Percentiles rank a stretch among this genome's conserved stretches.
Conservation (phyloP, 2,329 filamentous ascomycete species). For the Hymenotorrendiella dingleyae region DNA sequence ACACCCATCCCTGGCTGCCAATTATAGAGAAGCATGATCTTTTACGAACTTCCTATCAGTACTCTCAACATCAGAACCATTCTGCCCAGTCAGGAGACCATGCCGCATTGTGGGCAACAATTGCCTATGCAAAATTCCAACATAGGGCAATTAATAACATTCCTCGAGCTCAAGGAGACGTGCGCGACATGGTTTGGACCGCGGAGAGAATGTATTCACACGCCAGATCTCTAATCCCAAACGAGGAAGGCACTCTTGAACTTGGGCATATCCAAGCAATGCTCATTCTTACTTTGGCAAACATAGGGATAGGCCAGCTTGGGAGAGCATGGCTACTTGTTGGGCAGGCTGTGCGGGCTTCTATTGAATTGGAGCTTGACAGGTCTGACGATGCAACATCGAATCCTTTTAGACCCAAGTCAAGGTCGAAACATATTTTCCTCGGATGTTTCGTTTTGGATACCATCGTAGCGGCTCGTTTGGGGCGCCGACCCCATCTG, state of each 20-base stretch:
- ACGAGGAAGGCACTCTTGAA: conserved; percentile 42
- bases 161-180: conserved; percentile 19
- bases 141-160: conserved; percentile 27
- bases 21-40: conserved; percentile 58
- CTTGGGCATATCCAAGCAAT: conserved; percentile 50
- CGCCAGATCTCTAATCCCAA: conserved; percentile 44
- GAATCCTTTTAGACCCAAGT: conserved; percentile 21
- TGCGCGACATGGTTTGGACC: conserved; percentile 20
- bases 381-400: conserved; percentile 23
- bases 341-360: conserved; percentile 55
- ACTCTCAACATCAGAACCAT: conserved; percentile 20
- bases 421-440: conserved; percentile 37
- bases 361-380: conserved; percentile 38
- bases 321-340: conserved; percentile 58
- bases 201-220: conserved; percentile 43
- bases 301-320: conserved; percentile 52
- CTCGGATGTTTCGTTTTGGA: conserved; percentile 60
- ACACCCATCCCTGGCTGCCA: conserved; percentile 72
- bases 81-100: conserved; percentile 34
- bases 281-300: conserved; percentile 55
- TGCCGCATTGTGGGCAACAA: conserved; percentile 53
- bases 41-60: conserved; percentile 28
- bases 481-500: conserved; percentile 46
- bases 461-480: conserved; percentile 46
- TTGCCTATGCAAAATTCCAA: conserved; percentile 53